phyloP scores from a whole-genome alignment of 345 rosid species.

The Camelina hispida region DNA sequence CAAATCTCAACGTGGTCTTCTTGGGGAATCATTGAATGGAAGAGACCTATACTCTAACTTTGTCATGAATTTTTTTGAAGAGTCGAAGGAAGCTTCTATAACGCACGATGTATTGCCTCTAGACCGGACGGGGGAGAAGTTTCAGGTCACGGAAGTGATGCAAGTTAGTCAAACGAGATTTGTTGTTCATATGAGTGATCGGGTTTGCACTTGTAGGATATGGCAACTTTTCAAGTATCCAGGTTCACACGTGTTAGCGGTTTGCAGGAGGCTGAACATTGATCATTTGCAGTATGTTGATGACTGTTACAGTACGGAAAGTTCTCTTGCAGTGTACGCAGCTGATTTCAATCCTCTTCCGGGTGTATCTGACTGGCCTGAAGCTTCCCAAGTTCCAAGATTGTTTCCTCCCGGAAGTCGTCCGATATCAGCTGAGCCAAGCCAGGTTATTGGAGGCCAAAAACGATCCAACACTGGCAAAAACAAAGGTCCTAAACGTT shows the following conservation, averaged over 20 bases:
- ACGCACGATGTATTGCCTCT: not conserved
- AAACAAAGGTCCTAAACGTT: not conserved
- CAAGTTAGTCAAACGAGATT: not conserved
- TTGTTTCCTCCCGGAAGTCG: not conserved
- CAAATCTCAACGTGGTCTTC: not conserved
- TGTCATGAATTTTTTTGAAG: slow-evolving; percentile 18
- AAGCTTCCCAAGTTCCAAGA: not conserved
- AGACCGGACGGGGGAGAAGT: not conserved
- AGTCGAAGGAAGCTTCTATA: not conserved
- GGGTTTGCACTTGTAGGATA: slow-evolving; percentile 1
- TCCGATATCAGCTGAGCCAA: not conserved
- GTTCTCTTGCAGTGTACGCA: not conserved
- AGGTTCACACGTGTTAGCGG: slow-evolving; percentile 19
- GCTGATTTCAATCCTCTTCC: not conserved
- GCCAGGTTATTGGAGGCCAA: not conserved
- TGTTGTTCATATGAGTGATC: not conserved
- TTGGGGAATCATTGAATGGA: not conserved
- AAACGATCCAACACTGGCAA: not conserved
- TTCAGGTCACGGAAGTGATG: slow-evolving; percentile 26
- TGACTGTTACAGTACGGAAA: slow-evolving; percentile 1
- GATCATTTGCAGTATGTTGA: slow-evolving; percentile 30
- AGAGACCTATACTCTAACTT: not conserved
- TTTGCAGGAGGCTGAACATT: slow-evolving; percentile 15
- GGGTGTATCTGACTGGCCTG: not conserved
- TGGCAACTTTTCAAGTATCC: slow-evolving; percentile 14